Evolutionary conservation across 2,329 filamentous ascomycete species (phyloP).

Genomic region (Claviceps cyperi): DNA sequence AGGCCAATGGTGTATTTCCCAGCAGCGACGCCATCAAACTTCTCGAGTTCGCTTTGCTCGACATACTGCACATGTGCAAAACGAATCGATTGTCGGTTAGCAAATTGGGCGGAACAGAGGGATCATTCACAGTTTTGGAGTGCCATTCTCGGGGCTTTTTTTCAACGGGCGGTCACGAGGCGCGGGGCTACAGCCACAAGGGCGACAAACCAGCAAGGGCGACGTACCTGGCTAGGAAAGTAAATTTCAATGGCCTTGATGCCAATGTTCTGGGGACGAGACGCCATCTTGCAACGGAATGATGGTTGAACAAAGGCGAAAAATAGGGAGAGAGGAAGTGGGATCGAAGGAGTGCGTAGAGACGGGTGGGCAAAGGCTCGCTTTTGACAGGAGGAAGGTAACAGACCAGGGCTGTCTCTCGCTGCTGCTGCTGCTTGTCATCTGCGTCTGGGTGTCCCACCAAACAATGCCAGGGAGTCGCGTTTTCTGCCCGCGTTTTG

Average conservation of each 20-base stretch:
- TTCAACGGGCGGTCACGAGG: background rate
- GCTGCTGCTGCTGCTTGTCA: background rate
- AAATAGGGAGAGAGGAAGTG: background rate
- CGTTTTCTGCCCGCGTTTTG: background rate
- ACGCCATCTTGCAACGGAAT: slow-evolving; percentile 41
- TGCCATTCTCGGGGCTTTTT: background rate
- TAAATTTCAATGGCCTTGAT: slow-evolving; percentile 90
- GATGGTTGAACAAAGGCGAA: background rate
- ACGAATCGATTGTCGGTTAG: slow-evolving; percentile 10
- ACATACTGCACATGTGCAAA: slow-evolving; percentile 48
- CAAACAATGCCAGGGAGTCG: background rate
- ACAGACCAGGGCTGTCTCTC: background rate
- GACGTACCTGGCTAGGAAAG: slow-evolving; percentile 67
- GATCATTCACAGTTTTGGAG: slow-evolving; percentile 4
- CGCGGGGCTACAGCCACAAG: slow-evolving; percentile 2
- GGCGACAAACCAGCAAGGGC: background rate
- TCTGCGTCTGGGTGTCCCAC: slow-evolving; percentile 1
- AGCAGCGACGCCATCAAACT: slow-evolving; percentile 67
- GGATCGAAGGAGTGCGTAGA: background rate
- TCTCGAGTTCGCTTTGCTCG: slow-evolving; percentile 69
- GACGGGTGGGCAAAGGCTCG: slow-evolving; percentile 4
- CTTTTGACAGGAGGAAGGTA: slow-evolving; percentile 1
- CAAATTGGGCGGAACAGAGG: slow-evolving; percentile 10
- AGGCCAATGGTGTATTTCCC: slow-evolving; percentile 88
- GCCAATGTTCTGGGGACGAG: slow-evolving; percentile 74